Evolutionary conservation across 495 filamentous ascomycete species (phyloP).

Genomic region (Aspergillus funiculosus): DNA sequence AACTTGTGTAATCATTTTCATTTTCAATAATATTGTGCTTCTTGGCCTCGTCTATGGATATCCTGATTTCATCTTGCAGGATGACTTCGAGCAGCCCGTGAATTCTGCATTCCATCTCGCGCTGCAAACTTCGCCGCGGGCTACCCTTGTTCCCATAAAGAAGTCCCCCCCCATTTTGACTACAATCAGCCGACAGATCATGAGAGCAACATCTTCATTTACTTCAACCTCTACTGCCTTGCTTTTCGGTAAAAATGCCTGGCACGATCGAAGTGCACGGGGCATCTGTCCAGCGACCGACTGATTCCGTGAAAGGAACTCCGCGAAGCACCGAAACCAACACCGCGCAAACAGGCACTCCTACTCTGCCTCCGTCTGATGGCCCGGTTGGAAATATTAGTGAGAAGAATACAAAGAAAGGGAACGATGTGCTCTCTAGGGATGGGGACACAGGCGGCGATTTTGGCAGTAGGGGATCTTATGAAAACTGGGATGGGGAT

Average conservation of each 20-base stretch:
- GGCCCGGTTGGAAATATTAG: not conserved
- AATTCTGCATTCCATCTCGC: constrained; percentile 1
- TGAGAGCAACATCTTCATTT: constrained; percentile 1
- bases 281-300: constrained; percentile 1
- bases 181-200: not conserved
- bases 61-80: not conserved
- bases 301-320: not conserved
- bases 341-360: not conserved
- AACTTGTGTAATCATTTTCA: too few relatives aligned
- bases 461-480: not conserved
- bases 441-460: constrained; percentile 1
- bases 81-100: constrained; percentile 1
- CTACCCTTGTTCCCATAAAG: not conserved
- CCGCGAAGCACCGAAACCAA: not conserved
- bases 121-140: too few relatives aligned
- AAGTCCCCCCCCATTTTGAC: not conserved
- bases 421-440: not conserved
- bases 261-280: constrained; percentile 1
- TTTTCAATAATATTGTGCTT: too few relatives aligned
- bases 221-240: not conserved
- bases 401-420: not conserved
- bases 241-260: not conserved
- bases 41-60: not conserved
- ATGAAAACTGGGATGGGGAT: constrained; percentile 15
- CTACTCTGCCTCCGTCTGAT: not conserved